Conservation (phyloP, 2,329 filamentous ascomycete species). For the Zopfia rhizophila region DNA sequence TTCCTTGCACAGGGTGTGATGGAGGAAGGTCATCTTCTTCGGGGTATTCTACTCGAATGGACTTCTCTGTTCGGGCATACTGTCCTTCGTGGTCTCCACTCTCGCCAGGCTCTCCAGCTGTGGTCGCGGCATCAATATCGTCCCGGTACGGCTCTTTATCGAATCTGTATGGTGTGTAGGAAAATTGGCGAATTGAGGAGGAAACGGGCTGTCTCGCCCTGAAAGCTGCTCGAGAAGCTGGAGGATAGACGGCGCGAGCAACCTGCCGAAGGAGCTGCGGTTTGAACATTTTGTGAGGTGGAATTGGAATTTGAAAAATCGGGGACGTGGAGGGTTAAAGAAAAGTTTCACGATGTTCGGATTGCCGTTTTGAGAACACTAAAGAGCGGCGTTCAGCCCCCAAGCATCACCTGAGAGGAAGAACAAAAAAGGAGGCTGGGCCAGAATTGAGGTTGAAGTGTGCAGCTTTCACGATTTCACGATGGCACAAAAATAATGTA, state of each 20-base stretch:
- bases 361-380: constrained; percentile 13
- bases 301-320: constrained; percentile 2
- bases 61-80: constrained; percentile 82
- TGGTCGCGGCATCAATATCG: constrained; percentile 46
- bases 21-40: constrained; percentile 77
- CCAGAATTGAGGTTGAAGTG: constrained; percentile 12
- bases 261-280: constrained; percentile 44
- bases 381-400: constrained; percentile 4
- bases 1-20: constrained; percentile 75
- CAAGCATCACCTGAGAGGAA: constrained; percentile 8
- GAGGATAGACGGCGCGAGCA: constrained; percentile 36
- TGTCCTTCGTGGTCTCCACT: constrained; percentile 68
- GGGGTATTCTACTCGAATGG: constrained; percentile 81
- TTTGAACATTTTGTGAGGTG: constrained; percentile 43
- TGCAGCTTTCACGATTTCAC: constrained; percentile 10
- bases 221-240: constrained; percentile 39
- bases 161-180: constrained; percentile 37
- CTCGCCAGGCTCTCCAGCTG: constrained; percentile 50
- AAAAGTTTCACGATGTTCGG: constrained; percentile 18
- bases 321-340: constrained; percentile 3
- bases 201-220: constrained; percentile 29
- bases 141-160: constrained; percentile 37
- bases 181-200: constrained; percentile 38
- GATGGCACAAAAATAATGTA: constrained; percentile 24
- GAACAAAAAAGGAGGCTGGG: not conserved